Conservation (phyloP, 768 basidiomycete species). For the Rhodotorula toruloides region DNA sequence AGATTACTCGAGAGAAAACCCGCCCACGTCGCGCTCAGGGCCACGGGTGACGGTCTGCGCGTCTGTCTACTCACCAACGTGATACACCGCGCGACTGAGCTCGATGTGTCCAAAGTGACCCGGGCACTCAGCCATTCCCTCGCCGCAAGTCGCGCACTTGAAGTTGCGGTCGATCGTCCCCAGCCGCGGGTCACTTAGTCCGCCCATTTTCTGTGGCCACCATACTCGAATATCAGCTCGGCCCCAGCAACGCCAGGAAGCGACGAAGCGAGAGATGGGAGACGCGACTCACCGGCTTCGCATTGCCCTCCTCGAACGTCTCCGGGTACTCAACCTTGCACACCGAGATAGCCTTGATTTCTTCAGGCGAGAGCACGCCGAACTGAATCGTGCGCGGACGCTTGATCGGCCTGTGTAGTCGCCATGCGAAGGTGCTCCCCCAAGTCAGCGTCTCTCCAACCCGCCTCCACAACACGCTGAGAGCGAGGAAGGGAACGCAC, state of each 20-base stretch:
- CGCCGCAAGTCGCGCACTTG: slow-evolving; percentile 98
- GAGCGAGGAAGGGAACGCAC: slow-evolving; percentile 16
- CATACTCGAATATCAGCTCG: no score
- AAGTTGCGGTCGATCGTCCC: slow-evolving; percentile 96
- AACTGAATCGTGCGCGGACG: slow-evolving; percentile 88
- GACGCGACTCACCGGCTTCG: slow-evolving; percentile 63
- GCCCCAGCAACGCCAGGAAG: no score
- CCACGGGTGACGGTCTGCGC: neutral
- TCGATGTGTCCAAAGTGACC: slow-evolving; percentile 99
- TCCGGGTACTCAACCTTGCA: slow-evolving; percentile 98
- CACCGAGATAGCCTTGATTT: slow-evolving; percentile 98
- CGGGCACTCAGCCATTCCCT: slow-evolving; percentile 99
- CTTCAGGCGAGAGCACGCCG: slow-evolving; percentile 96
- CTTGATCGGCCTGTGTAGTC: slow-evolving; percentile 30
- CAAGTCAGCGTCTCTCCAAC: no score
- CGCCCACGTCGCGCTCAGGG: no score
- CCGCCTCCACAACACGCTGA: no score
- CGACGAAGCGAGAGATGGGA: neutral
- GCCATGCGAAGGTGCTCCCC: neutral
- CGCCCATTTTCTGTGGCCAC: slow-evolving; percentile 68
- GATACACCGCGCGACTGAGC: slow-evolving; percentile 91
- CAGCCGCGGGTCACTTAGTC: slow-evolving; percentile 96
- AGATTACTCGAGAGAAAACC: no score
- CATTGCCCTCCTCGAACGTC: slow-evolving; percentile 93
- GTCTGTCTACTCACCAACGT: slow-evolving; percentile 64